Evolutionary conservation across 768 basidiomycete species (phyloP).

Genomic region (Hypsizygus marmoreus): DNA sequence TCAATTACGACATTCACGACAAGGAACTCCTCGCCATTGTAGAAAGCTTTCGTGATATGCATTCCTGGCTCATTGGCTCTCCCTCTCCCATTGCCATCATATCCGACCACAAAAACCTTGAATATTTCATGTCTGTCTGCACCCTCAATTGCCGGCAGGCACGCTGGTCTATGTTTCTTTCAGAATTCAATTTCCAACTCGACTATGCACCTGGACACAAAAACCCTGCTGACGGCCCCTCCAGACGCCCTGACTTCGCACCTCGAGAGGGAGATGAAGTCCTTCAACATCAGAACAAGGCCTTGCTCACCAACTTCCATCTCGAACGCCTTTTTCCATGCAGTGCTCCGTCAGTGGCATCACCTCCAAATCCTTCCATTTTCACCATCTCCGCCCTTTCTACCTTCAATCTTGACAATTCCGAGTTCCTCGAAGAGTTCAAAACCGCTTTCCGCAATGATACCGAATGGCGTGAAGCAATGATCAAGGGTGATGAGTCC

Average conservation of each 20-base stretch:
- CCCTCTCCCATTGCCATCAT: slow-evolving; percentile 21
- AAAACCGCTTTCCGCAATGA: no score
- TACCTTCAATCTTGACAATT: slow-evolving; percentile 25
- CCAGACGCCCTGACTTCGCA: slow-evolving; percentile 28
- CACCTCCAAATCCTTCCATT: no score
- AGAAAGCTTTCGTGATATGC: slow-evolving; percentile 34
- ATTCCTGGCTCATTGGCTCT: slow-evolving; percentile 32
- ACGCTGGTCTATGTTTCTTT: slow-evolving; percentile 45
- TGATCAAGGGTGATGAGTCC: slow-evolving; percentile 14
- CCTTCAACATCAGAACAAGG: slow-evolving; percentile 20
- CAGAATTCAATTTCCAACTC: slow-evolving; percentile 38
- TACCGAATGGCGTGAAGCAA: slow-evolving; percentile 27
- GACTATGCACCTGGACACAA: slow-evolving; percentile 27
- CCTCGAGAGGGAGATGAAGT: slow-evolving; percentile 30
- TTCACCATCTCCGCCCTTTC: no score
- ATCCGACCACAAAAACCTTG: slow-evolving; percentile 42
- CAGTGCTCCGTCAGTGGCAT: no score
- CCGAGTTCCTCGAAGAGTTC: slow-evolving; percentile 24
- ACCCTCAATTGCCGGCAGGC: slow-evolving; percentile 47
- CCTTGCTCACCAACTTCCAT: slow-evolving; percentile 29
- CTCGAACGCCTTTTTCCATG: slow-evolving; percentile 22
- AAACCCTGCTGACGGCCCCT: slow-evolving; percentile 33
- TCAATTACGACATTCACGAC: slow-evolving; percentile 52
- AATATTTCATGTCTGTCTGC: slow-evolving; percentile 42
- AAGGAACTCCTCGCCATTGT: slow-evolving; percentile 55